These are phyloP conservation scores for Candida verbasci DNA, from an alignment of 805 yeast genomes.

Conservation along the genomic window DNA sequence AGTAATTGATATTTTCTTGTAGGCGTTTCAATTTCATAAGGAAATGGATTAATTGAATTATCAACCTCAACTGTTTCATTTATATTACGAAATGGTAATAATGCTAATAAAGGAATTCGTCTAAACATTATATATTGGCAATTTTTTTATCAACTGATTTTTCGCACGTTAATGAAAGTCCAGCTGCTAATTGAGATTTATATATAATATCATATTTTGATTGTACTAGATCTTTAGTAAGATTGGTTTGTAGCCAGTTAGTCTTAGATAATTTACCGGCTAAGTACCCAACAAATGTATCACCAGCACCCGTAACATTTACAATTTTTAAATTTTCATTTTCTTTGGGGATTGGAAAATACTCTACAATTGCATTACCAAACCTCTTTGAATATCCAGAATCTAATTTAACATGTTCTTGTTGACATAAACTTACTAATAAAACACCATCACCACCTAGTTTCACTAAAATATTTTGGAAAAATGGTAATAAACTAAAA, in stretches of 20 bases:
- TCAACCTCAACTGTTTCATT: constrained; percentile 31
- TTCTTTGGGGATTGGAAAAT: constrained; percentile 44
- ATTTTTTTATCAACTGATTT: constrained; percentile 25
- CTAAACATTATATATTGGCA: constrained; percentile 3
- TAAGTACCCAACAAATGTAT: constrained; percentile 67
- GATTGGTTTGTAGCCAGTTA: constrained; percentile 22
- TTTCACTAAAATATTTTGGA: constrained; percentile 63
- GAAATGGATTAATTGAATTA: constrained; percentile 47
- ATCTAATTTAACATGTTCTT: constrained; percentile 28
- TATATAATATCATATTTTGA: constrained; percentile 29
- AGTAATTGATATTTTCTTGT: constrained; percentile 2
- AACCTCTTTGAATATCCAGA: constrained; percentile 19
- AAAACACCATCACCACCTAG: constrained; percentile 64
- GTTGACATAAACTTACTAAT: constrained; percentile 29
- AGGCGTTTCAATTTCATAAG: constrained; percentile 16
- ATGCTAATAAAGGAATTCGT: constrained; percentile 30
- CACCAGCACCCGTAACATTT: constrained; percentile 90
- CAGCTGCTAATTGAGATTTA: constrained; percentile 40
- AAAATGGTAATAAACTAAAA: constrained; percentile 67
- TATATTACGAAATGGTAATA: constrained; percentile 1
- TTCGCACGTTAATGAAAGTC: constrained; percentile 18
- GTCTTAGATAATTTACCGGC: constrained; percentile 25
- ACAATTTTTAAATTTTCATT: constrained; percentile 31
- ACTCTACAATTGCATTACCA: constrained; percentile 57
- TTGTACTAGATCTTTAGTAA: constrained; percentile 33